Percentiles rank a stretch among this genome's conserved stretches.
Evolutionary conservation across 2,329 filamentous ascomycete species (phyloP).

Genomic region (Balansia obtecta): DNA sequence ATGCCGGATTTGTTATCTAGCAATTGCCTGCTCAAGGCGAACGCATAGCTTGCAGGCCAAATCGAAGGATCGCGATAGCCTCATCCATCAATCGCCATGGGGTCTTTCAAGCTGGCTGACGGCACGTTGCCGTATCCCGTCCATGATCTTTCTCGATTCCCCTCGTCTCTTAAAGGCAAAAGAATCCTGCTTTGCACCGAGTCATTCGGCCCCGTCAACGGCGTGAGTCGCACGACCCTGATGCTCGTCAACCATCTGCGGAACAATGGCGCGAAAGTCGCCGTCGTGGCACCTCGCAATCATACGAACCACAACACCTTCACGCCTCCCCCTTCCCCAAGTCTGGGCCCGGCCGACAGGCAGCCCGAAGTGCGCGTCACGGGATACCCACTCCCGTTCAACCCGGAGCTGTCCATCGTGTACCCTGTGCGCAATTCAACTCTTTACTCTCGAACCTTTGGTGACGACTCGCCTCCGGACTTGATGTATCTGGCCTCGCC

Average conservation of each 20-base stretch:
- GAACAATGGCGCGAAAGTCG: conserved; percentile 49
- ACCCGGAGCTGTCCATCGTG: conserved; percentile 57
- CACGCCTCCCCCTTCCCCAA: conserved; percentile 27
- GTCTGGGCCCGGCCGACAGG: conserved; percentile 19
- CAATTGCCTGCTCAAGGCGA: neutral
- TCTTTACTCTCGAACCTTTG: conserved; percentile 48
- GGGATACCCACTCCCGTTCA: conserved; percentile 57
- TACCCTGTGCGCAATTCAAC: conserved; percentile 55
- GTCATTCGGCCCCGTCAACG: conserved; percentile 60
- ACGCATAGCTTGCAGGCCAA: neutral
- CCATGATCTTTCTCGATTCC: conserved; percentile 33
- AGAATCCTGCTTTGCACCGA: conserved; percentile 57
- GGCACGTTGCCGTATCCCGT: conserved; percentile 10
- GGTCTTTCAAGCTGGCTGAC: conserved; percentile 4
- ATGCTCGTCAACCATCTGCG: conserved; percentile 57
- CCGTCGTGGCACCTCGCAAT: conserved; percentile 52
- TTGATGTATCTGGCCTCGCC: conserved; percentile 59
- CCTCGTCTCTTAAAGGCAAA: conserved; percentile 40
- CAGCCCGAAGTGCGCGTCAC: conserved; percentile 43
- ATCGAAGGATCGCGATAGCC: neutral
- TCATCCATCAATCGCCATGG: conserved; percentile 5
- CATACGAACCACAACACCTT: conserved; percentile 43
- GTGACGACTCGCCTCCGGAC: conserved; percentile 38
- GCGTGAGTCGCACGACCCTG: conserved; percentile 58
- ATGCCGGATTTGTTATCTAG: neutral